Evolutionary conservation across 2,329 filamentous ascomycete species (phyloP), one percentile per base, ranked within the genome.

Genomic region (Mollisiaceae sp.): DNA sequence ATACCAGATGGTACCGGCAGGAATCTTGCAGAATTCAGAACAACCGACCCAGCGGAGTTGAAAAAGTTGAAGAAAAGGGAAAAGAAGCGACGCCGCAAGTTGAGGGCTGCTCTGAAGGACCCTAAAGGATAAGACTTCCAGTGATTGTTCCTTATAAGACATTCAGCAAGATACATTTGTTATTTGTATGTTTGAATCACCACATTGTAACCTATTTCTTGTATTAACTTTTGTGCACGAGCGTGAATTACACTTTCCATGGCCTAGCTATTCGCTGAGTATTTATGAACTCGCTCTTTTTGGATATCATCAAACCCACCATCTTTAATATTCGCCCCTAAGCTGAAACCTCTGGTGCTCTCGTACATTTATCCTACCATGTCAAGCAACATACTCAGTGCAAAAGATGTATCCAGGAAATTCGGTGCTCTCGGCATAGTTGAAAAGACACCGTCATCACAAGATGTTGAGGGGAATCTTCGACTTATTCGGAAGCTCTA

Each of bases 1-100:
- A n/a, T 22, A 2, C n/a, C n/a, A 22, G 45, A 50, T 22, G 62
- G 50, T 43, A 14, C n/a, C 45, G 60, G 63, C 22, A 63, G 63
- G 64, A 52, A 62, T 2, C 14, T 39, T 5, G 52, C 56, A 36
- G 15, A 1, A 5, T 12, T 14, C 36, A 36, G 18, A 22, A 22
- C 32, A 12, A 57, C 55, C 18, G 55, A 57, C 54, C 41, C 63
- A 20, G 66, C 65, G n/a, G 64, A 65, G 41, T 60, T 60, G 50
- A 70, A 65, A 39, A 69, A 65, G 38, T 60, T 66, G 57, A 67
- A 69, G 38, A 71, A 67, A 43, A 71, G 65, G 52, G 70, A 70
- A 35, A 69, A 69, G 64, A 72, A 62, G 65, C 65, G 64, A 39
- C 54, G 63, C 15, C 57, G 62, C 38, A 68, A 69, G 59, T 20